A percentile compares a stretch with the other conserved stretches of the same genome.
Conservation (phyloP, 1,139 yeast genomes). For the Blastobotrys persicus region DNA sequence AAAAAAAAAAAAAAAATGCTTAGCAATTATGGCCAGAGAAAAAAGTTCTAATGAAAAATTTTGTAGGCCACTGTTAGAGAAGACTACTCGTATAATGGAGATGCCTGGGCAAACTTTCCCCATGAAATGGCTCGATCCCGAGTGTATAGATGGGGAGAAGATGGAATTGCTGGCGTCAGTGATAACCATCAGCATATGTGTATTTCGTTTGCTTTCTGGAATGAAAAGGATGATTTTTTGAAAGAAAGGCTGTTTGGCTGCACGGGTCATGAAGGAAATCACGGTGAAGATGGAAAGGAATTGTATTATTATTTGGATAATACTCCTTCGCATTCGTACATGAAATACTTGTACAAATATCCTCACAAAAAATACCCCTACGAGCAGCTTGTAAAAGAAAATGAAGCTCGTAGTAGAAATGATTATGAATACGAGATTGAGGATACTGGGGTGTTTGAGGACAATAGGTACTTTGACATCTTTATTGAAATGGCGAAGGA, state of each 20-base stretch:
- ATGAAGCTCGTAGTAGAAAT: constrained; percentile 59
- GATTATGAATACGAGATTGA: constrained; percentile 71
- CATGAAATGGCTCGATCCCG: constrained; percentile 84
- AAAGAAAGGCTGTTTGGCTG: constrained; percentile 88
- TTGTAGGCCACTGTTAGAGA: constrained; percentile 76
- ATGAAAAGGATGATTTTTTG: constrained; percentile 79
- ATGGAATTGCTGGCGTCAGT: constrained; percentile 88
- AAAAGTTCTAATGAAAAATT: background rate
- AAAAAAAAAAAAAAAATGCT: background rate
- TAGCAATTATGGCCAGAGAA: background rate
- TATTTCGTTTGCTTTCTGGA: constrained; percentile 84
- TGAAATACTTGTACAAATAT: constrained; percentile 89
- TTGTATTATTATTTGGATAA: constrained; percentile 83
- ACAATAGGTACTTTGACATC: constrained; percentile 83
- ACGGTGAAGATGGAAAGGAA: constrained; percentile 94
- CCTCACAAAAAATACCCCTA: constrained; percentile 87
- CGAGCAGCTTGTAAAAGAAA: constrained; percentile 67
- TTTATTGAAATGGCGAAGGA: constrained; percentile 90
- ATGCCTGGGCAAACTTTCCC: constrained; percentile 91
- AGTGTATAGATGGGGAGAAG: constrained; percentile 95
- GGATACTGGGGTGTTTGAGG: constrained; percentile 75
- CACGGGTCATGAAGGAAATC: constrained; percentile 92
- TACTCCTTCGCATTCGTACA: constrained; percentile 90
- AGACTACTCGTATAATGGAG: constrained; percentile 81
- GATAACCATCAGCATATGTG: constrained; percentile 82